Conservation (phyloP, 1,284 basidiomycete species). For the Agaricales sp. region DNA sequence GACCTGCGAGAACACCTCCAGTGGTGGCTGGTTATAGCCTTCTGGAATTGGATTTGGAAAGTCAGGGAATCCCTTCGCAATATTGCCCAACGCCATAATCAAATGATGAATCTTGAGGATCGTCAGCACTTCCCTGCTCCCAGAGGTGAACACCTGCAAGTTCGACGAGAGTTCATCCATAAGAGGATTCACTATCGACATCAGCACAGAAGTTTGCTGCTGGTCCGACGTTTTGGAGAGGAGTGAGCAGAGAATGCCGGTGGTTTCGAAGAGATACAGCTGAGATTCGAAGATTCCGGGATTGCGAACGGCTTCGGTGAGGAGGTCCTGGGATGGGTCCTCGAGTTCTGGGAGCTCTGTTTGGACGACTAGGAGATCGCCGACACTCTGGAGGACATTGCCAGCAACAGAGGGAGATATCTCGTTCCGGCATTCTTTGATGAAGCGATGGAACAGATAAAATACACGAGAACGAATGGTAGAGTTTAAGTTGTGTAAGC, state of each 20-base stretch:
- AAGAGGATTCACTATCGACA: slow-evolving; percentile 76
- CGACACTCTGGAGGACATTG: slow-evolving; percentile 66
- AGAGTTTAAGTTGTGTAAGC: slow-evolving; percentile 74
- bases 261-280: slow-evolving; percentile 90
- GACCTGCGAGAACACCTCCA: slow-evolving; percentile 79
- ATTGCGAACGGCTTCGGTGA: slow-evolving; percentile 74
- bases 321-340: slow-evolving; percentile 52
- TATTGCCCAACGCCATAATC: slow-evolving; percentile 90
- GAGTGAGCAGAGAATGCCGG: slow-evolving; percentile 78
- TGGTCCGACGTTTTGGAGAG: slow-evolving; percentile 62
- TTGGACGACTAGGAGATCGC: slow-evolving; percentile 58
- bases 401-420: slow-evolving; percentile 68
- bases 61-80: slow-evolving; percentile 96
- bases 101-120: slow-evolving; percentile 91
- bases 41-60: slow-evolving; percentile 61
- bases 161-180: slow-evolving; percentile 68
- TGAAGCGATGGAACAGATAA: slow-evolving; percentile 92
- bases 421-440: slow-evolving; percentile 77
- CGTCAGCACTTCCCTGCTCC: slow-evolving; percentile 53
- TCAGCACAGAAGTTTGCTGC: slow-evolving; percentile 54
- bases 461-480: slow-evolving; percentile 74
- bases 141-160: slow-evolving; percentile 44
- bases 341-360: slow-evolving; percentile 61
- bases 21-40: slow-evolving; percentile 62
- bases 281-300: slow-evolving; percentile 79